Evolutionary conservation across 169 alveolate genomes (phyloP).

Genomic region (Besnoitia besnoiti): DNA sequence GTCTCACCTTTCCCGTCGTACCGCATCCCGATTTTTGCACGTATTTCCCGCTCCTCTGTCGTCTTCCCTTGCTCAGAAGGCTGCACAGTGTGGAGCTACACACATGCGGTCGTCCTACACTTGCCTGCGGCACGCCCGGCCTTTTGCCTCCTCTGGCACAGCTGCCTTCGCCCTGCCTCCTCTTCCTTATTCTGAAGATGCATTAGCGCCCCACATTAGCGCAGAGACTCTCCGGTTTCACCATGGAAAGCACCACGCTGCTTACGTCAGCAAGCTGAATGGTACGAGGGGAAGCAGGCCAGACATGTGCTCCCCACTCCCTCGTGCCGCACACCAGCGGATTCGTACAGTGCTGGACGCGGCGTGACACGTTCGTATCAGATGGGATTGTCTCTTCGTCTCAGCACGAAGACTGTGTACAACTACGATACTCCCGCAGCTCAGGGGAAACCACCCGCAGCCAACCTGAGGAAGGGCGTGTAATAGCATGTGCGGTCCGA

Average conservation of each 20-base stretch:
- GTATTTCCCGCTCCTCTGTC: neutral
- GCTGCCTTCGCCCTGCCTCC: conserved; percentile 78
- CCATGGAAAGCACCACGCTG: conserved; percentile 86
- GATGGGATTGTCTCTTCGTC: too few species aligned
- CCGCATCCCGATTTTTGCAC: neutral
- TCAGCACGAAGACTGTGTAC: too few species aligned
- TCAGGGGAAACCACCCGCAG: neutral
- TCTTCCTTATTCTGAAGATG: conserved; percentile 92
- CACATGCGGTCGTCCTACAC: neutral
- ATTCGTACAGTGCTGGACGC: too few species aligned
- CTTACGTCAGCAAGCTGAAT: conserved; percentile 65
- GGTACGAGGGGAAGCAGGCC: conserved; percentile 23
- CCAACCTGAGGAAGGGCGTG: neutral
- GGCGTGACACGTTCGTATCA: too few species aligned
- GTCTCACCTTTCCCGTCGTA: neutral
- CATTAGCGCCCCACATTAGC: conserved; percentile 94
- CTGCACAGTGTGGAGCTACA: neutral
- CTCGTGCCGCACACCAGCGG: too few species aligned
- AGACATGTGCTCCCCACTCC: too few species aligned
- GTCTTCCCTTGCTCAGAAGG: neutral
- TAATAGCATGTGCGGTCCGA: neutral
- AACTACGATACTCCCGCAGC: neutral
- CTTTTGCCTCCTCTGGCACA: neutral
- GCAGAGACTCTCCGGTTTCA: conserved; percentile 92
- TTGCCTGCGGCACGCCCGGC: neutral